Conservation (phyloP, 352 stramenopile species). For the Phytopythium ostracodes region DNA sequence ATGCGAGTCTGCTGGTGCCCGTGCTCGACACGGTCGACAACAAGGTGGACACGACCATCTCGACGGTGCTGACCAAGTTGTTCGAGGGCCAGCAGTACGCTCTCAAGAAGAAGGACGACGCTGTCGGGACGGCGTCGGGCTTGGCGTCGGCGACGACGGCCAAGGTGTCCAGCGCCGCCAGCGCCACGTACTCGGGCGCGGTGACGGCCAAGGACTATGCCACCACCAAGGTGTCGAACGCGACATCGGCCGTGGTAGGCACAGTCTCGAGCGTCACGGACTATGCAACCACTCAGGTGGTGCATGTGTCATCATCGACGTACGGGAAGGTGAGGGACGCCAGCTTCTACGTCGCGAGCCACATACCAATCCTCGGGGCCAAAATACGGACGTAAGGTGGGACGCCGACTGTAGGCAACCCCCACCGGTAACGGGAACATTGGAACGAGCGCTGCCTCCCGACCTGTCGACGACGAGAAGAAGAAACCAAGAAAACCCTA, state of each 20-base stretch:
- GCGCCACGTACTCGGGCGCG: conserved; percentile 35
- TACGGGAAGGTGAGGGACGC: conserved; percentile 49
- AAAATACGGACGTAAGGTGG: conserved; percentile 60
- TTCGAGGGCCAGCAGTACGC: conserved; percentile 59
- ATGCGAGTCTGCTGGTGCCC: conserved; percentile 44
- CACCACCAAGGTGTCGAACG: conserved; percentile 32
- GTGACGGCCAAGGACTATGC: conserved; percentile 64
- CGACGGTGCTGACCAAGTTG: conserved; percentile 42
- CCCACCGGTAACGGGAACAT: conserved; percentile 31
- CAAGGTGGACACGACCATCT: conserved; percentile 59
- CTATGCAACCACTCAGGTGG: conserved; percentile 61
- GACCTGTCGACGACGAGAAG: conserved; percentile 3
- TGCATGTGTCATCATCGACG: conserved; percentile 63
- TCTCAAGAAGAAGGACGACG: conserved; percentile 65
- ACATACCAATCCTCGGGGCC: conserved; percentile 54
- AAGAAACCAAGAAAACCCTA: background rate
- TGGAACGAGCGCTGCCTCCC: background rate
- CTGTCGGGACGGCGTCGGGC: conserved; percentile 28
- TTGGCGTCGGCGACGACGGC: conserved; percentile 41
- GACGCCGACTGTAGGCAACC: conserved; percentile 30
- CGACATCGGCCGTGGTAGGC: conserved; percentile 29
- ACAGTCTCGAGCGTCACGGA: conserved; percentile 50
- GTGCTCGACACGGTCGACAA: conserved; percentile 55
- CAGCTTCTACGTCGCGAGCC: conserved; percentile 48
- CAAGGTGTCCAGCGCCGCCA: conserved; percentile 36